Evolutionary conservation across 441 rosid species (phyloP), one percentile per base, ranked within the genome.

Genomic region (Euphorbia neoarborescens): DNA sequence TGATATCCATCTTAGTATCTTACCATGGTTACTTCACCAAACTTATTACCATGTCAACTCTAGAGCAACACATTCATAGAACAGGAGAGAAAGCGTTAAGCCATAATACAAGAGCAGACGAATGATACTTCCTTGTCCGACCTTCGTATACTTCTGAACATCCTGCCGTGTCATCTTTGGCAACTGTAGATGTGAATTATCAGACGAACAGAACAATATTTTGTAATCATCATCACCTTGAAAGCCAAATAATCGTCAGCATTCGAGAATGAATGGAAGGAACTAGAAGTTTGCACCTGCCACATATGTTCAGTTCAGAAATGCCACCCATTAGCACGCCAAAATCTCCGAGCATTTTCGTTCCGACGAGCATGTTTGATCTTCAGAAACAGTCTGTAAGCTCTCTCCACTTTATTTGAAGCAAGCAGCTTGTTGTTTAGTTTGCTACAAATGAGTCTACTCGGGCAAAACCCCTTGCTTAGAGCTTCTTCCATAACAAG

Each of bases 261-360:
- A 10, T 38, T 25, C 15, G 64, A 27, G 24, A 13, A 30, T 51
- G 62, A 14, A 46, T 5, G 40, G 25, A 54, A 27, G 20, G 22
- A 37, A 62, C 53, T 22, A 61, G 8, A 24, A 24, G 35, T 22
- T 30, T 58, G 63, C 62, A 65, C 66, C 65, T 48, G 58, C 66
- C 25, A 63, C 7, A 6, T 42, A 60, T 20, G 60, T 25, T 46
- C 35, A 42, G 34, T 70, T 91, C 83, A 94, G 78, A 91, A 91
- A 75, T 90, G 96, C 98, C 98, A 94, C 24, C 98, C 98, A 46
- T 87, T 94, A 66, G 90, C 48, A 56, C 90, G 89, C 95, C 96
- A 90, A 81, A 44, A 84, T 79, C 78, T 86, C 38, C 84, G 78
- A 61, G 95, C 91, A 83, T 90, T 91, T 32, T 88, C 95, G 73